These are phyloP conservation scores for Chytriomyces sp. DNA, from an alignment of 192 early-diverging fungal species.

Conservation along the genomic window DNA sequence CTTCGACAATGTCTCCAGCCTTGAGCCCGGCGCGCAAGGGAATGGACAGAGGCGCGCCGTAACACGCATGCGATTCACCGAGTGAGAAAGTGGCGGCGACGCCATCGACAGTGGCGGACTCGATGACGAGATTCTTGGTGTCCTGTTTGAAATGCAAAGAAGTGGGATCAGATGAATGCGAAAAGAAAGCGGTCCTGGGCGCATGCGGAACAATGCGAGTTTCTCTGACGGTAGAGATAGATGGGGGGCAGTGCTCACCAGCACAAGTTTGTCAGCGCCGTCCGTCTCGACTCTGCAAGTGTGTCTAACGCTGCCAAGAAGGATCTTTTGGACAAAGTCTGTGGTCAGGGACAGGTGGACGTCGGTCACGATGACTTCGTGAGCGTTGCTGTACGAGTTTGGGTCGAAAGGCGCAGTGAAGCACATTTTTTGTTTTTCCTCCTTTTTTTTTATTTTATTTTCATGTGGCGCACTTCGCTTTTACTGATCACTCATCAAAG, in stretches of 20 bases:
- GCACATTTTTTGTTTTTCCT: not conserved
- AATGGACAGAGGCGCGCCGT: slow-evolving; percentile 74
- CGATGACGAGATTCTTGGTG: slow-evolving; percentile 29
- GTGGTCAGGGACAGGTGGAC: slow-evolving; percentile 76
- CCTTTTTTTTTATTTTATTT: not conserved
- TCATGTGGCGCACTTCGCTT: no score
- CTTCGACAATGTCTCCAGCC: slow-evolving; percentile 49
- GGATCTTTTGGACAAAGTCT: slow-evolving; percentile 74
- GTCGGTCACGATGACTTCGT: slow-evolving; percentile 74
- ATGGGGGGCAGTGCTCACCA: slow-evolving; percentile 28
- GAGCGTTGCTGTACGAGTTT: slow-evolving; percentile 81
- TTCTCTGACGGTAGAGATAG: not conserved
- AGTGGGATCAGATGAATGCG: slow-evolving; percentile 1
- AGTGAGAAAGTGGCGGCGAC: slow-evolving; percentile 37
- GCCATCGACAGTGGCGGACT: not conserved
- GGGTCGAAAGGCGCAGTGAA: slow-evolving; percentile 63
- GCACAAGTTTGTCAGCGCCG: slow-evolving; percentile 63
- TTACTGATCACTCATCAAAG: no score
- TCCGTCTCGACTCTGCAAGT: slow-evolving; percentile 60
- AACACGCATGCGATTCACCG: slow-evolving; percentile 44
- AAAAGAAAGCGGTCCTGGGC: not conserved
- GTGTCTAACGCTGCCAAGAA: slow-evolving; percentile 72
- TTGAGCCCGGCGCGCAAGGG: slow-evolving; percentile 42
- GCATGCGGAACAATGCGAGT: not conserved
- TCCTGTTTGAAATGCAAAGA: slow-evolving; percentile 27